phyloP scores from a whole-genome alignment of 208 protist genomes.

The Naegleria fowleri region DNA sequence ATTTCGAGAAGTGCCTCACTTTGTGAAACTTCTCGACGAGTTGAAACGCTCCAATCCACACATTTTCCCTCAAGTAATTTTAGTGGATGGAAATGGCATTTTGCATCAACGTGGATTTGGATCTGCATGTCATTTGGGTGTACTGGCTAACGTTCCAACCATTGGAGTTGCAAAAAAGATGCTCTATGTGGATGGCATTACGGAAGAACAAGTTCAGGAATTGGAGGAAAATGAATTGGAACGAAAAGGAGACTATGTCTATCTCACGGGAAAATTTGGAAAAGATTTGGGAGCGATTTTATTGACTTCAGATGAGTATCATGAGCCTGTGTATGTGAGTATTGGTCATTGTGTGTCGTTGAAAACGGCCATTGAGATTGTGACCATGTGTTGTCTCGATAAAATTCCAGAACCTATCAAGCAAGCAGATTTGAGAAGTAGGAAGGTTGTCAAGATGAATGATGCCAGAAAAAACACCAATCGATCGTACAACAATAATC shows the following conservation, averaged over 20 bases:
- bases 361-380: background rate
- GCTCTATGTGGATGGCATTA: background rate
- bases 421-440: slow-evolving; percentile 4
- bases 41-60: background rate
- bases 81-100: slow-evolving; percentile 18
- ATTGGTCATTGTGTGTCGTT: background rate
- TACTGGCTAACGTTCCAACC: background rate
- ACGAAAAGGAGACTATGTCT: background rate
- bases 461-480: background rate
- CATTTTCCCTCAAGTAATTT: background rate
- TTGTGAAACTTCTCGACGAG: background rate
- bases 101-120: slow-evolving; percentile 19
- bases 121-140: slow-evolving; percentile 17
- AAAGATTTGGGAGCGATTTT: background rate
- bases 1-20: slow-evolving; percentile 12
- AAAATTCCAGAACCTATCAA: slow-evolving; percentile 21
- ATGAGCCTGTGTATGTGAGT: background rate
- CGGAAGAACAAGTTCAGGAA: background rate
- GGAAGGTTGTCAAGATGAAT: background rate
- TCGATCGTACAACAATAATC: background rate
- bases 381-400: background rate
- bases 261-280: background rate
- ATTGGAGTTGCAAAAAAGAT: slow-evolving; percentile 25
- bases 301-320: no score
- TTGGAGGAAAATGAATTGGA: background rate